These are phyloP conservation scores for Scleroderma citrinum DNA, from an alignment of 768 basidiomycete genomes.

Conservation along the genomic window DNA sequence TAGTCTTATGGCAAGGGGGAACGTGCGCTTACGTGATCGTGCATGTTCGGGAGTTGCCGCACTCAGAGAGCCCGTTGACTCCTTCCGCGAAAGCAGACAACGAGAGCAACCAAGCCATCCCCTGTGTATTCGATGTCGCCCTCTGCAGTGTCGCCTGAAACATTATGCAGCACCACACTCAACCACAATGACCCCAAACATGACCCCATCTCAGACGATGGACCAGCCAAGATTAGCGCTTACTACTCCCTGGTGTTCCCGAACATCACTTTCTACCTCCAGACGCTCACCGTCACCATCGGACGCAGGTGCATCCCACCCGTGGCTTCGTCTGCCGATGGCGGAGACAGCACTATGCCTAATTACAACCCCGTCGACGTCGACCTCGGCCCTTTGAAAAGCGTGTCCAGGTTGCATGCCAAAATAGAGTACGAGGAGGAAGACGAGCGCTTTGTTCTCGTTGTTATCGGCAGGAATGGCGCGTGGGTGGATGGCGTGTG, in stretches of 20 bases:
- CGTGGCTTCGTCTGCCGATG: slow-evolving; percentile 43
- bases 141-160: slow-evolving; percentile 3
- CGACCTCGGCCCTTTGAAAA: slow-evolving; percentile 94
- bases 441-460: slow-evolving; percentile 80
- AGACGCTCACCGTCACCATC: slow-evolving; percentile 91
- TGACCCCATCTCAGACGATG: slow-evolving; percentile 11
- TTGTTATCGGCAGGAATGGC: slow-evolving; percentile 93
- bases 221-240: slow-evolving; percentile 72
- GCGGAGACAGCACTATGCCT: slow-evolving; percentile 35
- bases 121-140: slow-evolving; percentile 22
- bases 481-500: slow-evolving; percentile 99
- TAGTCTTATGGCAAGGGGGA: slow-evolving; percentile 7
- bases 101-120: slow-evolving; percentile 1
- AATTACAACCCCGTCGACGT: slow-evolving; percentile 57
- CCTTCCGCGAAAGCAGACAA: slow-evolving; percentile 5
- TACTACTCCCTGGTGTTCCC: slow-evolving; percentile 94
- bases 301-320: slow-evolving; percentile 76
- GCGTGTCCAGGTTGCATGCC: slow-evolving; percentile 95
- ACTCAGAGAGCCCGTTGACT: neutral
- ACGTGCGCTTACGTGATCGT: slow-evolving; percentile 13
- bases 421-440: slow-evolving; percentile 92
- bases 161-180: slow-evolving; percentile 1
- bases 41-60: slow-evolving; percentile 11
- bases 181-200: slow-evolving; percentile 1
- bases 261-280: slow-evolving; percentile 93